These are phyloP conservation scores for Nidularia pulvinata DNA, from an alignment of 768 basidiomycete species.

Conservation along the genomic window DNA sequence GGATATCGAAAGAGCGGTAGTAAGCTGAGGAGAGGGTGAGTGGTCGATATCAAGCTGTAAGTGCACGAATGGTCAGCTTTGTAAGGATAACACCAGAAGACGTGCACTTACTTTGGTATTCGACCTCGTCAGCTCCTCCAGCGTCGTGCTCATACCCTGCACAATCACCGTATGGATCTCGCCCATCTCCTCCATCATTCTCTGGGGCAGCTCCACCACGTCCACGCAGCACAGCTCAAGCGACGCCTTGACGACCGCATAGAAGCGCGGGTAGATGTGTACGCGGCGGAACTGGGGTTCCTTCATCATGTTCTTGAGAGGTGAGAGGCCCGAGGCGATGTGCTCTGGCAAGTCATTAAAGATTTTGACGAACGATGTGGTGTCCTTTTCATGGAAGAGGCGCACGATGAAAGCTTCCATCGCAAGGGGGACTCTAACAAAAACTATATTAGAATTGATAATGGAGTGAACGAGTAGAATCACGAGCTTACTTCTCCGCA, in stretches of 20 bases:
- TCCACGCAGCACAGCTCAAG: constrained; percentile 87
- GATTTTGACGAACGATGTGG: no score
- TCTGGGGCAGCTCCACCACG: constrained; percentile 89
- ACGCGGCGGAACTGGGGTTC: constrained; percentile 90
- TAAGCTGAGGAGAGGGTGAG: constrained; percentile 92
- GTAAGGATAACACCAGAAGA: not conserved
- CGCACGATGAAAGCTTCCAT: constrained; percentile 29
- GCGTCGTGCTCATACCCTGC: constrained; percentile 90
- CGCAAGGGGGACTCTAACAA: constrained; percentile 44
- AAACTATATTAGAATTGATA: no score
- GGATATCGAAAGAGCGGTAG: constrained; percentile 92
- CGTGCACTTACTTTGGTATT: constrained; percentile 56
- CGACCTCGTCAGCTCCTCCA: constrained; percentile 88
- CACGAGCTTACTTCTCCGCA: no score
- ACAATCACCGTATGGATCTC: constrained; percentile 92
- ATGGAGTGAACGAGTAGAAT: no score
- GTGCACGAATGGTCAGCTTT: not conserved
- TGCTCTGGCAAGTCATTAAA: no score
- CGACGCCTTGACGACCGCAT: constrained; percentile 81
- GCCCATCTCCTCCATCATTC: constrained; percentile 83
- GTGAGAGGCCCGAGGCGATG: constrained; percentile 39
- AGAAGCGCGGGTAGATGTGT: constrained; percentile 93
- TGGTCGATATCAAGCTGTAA: constrained; percentile 86
- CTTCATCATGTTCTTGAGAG: constrained; percentile 90
- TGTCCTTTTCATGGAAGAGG: no score